Percentiles rank a stretch among this genome's conserved stretches.
Conservation (phyloP, 2,329 filamentous ascomycete genomes). For the Scedosporium apiospermum region DNA sequence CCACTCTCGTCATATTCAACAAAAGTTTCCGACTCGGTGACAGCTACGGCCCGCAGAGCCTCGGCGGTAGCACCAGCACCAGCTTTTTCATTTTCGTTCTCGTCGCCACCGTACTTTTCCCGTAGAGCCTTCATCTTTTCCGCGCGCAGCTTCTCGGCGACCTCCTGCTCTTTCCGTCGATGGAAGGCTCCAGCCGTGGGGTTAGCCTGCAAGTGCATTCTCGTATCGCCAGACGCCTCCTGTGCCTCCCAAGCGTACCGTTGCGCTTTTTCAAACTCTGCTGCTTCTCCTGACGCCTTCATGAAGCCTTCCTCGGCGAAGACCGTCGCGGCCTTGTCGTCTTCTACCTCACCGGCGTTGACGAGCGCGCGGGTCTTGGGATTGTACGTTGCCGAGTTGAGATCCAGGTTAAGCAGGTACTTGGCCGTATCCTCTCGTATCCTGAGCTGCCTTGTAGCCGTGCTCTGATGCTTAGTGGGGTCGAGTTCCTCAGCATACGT, state of each 20-base stretch:
- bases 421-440: conserved; percentile 96
- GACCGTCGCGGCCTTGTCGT: conserved; percentile 68
- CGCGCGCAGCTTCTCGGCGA: conserved; percentile 58
- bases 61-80: neutral
- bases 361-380: conserved; percentile 91
- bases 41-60: conserved; percentile 38
- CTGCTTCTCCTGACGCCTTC: conserved; percentile 79
- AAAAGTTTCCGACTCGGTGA: conserved; percentile 76
- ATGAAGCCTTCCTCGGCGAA: conserved; percentile 93
- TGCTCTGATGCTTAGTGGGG: conserved; percentile 90
- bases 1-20: conserved; percentile 93
- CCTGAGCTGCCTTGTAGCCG: conserved; percentile 79
- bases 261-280: conserved; percentile 84
- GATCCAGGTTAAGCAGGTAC: conserved; percentile 86
- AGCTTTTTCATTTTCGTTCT: conserved; percentile 17
- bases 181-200: conserved; percentile 84
- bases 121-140: conserved; percentile 61
- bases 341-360: conserved; percentile 70
- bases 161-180: conserved; percentile 70
- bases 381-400: conserved; percentile 96
- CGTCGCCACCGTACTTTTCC: conserved; percentile 73
- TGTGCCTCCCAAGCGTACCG: conserved; percentile 92
- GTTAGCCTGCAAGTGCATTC: conserved; percentile 88
- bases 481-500: conserved; percentile 92
- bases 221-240: conserved; percentile 68